Evolutionary conservation across 371 early-diverging fungal genomes (phyloP).

Genomic region (Lichtheimia ornata): DNA sequence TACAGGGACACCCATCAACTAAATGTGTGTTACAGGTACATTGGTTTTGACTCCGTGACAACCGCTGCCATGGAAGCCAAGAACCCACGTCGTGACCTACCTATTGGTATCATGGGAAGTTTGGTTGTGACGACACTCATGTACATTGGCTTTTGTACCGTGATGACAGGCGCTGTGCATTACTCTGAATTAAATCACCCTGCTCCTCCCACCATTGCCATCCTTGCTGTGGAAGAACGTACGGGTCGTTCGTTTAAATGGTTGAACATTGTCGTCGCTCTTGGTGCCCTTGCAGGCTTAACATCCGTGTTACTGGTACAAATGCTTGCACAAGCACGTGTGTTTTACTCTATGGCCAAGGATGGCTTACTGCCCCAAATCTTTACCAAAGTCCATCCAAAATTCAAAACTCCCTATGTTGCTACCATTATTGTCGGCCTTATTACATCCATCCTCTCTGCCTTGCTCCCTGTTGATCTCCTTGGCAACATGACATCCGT

Average conservation of each 20-base stretch:
- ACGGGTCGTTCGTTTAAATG: constrained; percentile 57
- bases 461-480: constrained; percentile 79
- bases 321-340: constrained; percentile 85
- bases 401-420: constrained; percentile 73
- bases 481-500: constrained; percentile 85
- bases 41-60: constrained; percentile 89
- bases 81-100: constrained; percentile 82
- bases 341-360: constrained; percentile 84
- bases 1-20: neutral
- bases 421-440: constrained; percentile 71
- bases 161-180: constrained; percentile 75
- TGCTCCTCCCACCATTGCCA: constrained; percentile 72
- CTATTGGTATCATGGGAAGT: constrained; percentile 85
- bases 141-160: constrained; percentile 73
- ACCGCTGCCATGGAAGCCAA: constrained; percentile 87
- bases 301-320: constrained; percentile 76
- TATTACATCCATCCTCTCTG: constrained; percentile 71
- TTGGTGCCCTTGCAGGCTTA: constrained; percentile 82
- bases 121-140: constrained; percentile 75
- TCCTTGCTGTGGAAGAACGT: constrained; percentile 37
- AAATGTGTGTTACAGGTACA: constrained; percentile 54
- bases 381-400: constrained; percentile 69
- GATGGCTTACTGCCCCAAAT: constrained; percentile 80
- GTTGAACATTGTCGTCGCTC: constrained; percentile 70
- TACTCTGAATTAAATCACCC: constrained; percentile 53